phyloP scores from a whole-genome alignment of 2,329 filamentous ascomycete genomes.

The Ophiostoma novo-ulmi region DNA sequence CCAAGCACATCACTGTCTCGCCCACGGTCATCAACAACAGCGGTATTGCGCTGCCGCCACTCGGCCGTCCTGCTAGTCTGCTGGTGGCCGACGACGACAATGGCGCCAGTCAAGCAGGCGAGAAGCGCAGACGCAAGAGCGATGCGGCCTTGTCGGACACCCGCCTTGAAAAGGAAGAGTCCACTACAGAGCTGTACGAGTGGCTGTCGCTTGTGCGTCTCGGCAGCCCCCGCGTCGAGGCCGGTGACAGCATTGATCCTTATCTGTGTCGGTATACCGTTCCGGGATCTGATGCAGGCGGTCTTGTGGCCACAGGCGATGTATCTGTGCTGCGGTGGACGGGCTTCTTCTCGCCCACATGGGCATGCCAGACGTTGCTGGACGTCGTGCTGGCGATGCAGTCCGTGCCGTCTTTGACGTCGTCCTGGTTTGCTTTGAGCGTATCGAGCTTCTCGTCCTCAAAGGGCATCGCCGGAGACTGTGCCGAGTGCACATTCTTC shows the following conservation, averaged over 20 bases:
- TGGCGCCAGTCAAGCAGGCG: background rate
- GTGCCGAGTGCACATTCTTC: conserved; percentile 50
- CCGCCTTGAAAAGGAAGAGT: conserved; percentile 55
- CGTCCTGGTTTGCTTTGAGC: conserved; percentile 53
- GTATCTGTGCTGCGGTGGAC: conserved; percentile 54
- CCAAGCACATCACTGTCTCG: conserved; percentile 40
- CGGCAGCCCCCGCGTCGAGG: conserved; percentile 56
- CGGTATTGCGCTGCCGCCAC: conserved; percentile 33
- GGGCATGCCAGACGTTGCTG: conserved; percentile 47
- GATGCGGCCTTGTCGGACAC: conserved; percentile 24
- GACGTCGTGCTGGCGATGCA: conserved; percentile 42
- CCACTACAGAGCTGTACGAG: conserved; percentile 61
- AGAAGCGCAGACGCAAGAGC: conserved; percentile 30
- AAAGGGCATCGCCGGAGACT: conserved; percentile 40
- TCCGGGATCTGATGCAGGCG: conserved; percentile 35
- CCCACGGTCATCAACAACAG: conserved; percentile 33
- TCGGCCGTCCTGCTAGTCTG: conserved; percentile 34
- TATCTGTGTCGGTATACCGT: conserved; percentile 64
- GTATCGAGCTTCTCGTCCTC: conserved; percentile 48
- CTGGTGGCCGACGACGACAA: conserved; percentile 35
- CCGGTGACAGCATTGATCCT: conserved; percentile 57
- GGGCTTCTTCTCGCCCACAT: conserved; percentile 52
- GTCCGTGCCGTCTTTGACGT: conserved; percentile 32
- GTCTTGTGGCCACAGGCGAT: conserved; percentile 17
- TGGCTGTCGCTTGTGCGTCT: conserved; percentile 67